Percentiles rank a stretch among this genome's conserved stretches.
These are phyloP conservation scores for Phylloporus scabripes DNA, from an alignment of 768 basidiomycete genomes.

Conservation along the genomic window DNA sequence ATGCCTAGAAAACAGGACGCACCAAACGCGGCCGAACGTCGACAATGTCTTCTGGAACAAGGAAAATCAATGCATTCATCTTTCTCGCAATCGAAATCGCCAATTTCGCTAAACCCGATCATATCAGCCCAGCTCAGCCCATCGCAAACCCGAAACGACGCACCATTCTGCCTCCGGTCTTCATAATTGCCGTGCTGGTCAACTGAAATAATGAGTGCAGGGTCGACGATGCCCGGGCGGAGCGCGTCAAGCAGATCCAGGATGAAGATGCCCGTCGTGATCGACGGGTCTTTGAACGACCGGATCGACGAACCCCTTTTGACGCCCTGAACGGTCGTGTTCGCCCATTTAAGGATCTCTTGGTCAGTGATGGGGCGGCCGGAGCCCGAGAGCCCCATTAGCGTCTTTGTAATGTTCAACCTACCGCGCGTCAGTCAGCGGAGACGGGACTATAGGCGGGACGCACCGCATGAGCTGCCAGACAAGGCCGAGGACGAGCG, in stretches of 20 bases:
- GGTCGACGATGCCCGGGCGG: slow-evolving; percentile 93
- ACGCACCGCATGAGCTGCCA: slow-evolving; percentile 95
- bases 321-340: slow-evolving; percentile 73
- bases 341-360: slow-evolving; percentile 96
- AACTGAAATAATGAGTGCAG: slow-evolving; percentile 65
- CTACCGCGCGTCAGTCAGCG: slow-evolving; percentile 30
- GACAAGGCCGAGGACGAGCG: slow-evolving; percentile 90
- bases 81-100: slow-evolving; percentile 99
- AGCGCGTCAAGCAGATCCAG: slow-evolving; percentile 88
- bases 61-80: slow-evolving; percentile 92
- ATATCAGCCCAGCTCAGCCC: not conserved
- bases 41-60: slow-evolving; percentile 96
- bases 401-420: slow-evolving; percentile 86
- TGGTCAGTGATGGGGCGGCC: slow-evolving; percentile 86
- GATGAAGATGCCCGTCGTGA: slow-evolving; percentile 90
- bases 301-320: slow-evolving; percentile 64
- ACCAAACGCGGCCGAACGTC: slow-evolving; percentile 89
- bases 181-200: slow-evolving; percentile 66
- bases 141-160: slow-evolving; percentile 17
- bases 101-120: slow-evolving; percentile 65
- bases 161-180: slow-evolving; percentile 89
- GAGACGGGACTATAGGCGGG: not conserved
- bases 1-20: not conserved
- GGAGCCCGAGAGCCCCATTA: slow-evolving; percentile 61
- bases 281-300: slow-evolving; percentile 89